Conservation (phyloP, 805 yeast genomes). For the Brettanomyces bruxellensis region DNA sequence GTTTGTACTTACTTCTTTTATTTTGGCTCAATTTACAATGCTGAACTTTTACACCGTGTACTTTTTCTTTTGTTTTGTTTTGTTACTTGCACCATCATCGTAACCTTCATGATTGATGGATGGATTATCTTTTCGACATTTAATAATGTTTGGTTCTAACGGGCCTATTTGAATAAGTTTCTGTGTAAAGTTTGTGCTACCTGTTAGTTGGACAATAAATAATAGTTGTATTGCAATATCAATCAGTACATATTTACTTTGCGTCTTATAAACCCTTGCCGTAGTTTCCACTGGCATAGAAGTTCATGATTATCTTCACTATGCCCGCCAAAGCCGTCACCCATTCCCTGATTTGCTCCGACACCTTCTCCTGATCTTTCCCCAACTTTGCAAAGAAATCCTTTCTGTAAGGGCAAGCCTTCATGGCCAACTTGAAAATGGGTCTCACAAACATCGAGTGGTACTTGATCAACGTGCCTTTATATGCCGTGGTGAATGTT, state of each 20-base stretch:
- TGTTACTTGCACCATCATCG: too few species aligned
- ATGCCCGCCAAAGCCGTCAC: constrained; percentile 65
- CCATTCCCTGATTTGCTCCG: constrained; percentile 62
- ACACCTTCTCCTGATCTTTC: constrained; percentile 58
- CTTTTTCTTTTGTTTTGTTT: too few species aligned
- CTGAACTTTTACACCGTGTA: too few species aligned
- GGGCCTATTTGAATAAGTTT: too few species aligned
- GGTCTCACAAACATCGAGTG: constrained; percentile 81
- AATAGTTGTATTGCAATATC: too few species aligned
- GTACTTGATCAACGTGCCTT: constrained; percentile 69
- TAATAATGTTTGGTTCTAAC: too few species aligned
- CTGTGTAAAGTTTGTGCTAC: too few species aligned
- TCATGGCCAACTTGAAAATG: constrained; percentile 88
- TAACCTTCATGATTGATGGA: too few species aligned
- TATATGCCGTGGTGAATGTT: constrained; percentile 79
- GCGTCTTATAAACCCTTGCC: constrained; percentile 67
- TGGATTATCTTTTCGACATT: too few species aligned
- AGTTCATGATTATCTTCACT: constrained; percentile 64
- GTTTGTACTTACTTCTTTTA: background rate
- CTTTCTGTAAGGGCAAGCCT: constrained; percentile 86
- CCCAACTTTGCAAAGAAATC: constrained; percentile 82
- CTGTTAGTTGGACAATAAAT: too few species aligned
- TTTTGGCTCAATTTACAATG: too few species aligned
- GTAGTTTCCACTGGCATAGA: constrained; percentile 72
- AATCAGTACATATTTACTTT: too few species aligned